Evolutionary conservation across 129 eudicot genomes (phyloP), one percentile per base, ranked within the genome.

Genomic region (Artemisia argyi): DNA sequence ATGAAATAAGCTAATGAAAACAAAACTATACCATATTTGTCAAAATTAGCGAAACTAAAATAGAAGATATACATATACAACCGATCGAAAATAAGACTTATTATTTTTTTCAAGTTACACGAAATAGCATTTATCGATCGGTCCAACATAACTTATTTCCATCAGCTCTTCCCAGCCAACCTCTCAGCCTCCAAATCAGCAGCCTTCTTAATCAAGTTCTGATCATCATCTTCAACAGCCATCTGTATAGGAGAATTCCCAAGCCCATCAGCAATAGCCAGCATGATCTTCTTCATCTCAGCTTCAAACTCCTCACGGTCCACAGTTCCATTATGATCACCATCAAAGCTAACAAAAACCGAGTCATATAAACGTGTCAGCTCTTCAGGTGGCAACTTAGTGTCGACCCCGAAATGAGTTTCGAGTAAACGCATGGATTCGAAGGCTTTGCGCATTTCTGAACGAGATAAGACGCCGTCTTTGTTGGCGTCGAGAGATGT

Each of bases 201-300:
- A 0, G 97, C 97, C 61, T 84, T 61, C 73, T 89, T 85, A 55
- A 92, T 74, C 44, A 92, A 83, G 69, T 80, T 88, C 66, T 71
- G 71, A 15, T 81, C 88, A 48, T 82, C 96, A 1, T 88, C 96
- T 35, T 92, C 97, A 20, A 92, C 86, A 22, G 84, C 96, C 97
- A 89, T 92, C 85, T 85, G 93, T 16, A 92, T 92, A 20, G 97
- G 97, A 54, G 80, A 76, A 2, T 88, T 81, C 11, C 97, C 97
- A 11, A 92, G 80, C 54, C 97, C 97, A 3, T 92, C 97, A 1
- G 97, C 97, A 4, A 92, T 82, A 0, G 96, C 97, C 54, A 89
- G 79, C 94, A 89, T 76, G 15, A 92, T 92, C 85, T 86, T 89
- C 89, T 66, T 88, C 86, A 92, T 76, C 83, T 89, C 97, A 48